Percentiles rank a stretch among this genome's conserved stretches.
Evolutionary conservation across 768 basidiomycete species (phyloP).

Genomic region (Kwoniella sp.): DNA sequence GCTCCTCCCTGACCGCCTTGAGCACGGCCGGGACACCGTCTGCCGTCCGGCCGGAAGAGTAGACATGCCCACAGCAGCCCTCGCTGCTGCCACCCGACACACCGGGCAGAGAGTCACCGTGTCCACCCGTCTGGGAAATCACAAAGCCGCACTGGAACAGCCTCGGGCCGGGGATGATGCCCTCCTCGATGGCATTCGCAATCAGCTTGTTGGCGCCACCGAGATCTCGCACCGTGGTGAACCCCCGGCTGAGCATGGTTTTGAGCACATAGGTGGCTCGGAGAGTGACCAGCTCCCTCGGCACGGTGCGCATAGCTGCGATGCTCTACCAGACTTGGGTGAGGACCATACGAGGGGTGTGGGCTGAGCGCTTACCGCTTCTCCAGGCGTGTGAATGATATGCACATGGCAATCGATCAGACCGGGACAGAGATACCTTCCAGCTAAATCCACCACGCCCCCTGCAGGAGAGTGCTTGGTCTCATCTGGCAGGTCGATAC

Average conservation of each 20-base stretch:
- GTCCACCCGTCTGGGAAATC: constrained; percentile 54
- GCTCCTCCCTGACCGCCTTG: constrained; percentile 51
- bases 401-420: constrained; percentile 54
- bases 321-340: constrained; percentile 31
- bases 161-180: constrained; percentile 51
- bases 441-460: constrained; percentile 37
- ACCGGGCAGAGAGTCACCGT: constrained; percentile 50
- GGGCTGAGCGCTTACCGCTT: constrained; percentile 16
- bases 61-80: constrained; percentile 17
- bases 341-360: neutral
- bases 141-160: constrained; percentile 53
- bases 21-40: constrained; percentile 54
- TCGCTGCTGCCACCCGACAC: constrained; percentile 16
- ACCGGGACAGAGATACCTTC: constrained; percentile 51
- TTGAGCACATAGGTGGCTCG: constrained; percentile 50
- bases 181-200: constrained; percentile 52
- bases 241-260: constrained; percentile 52
- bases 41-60: constrained; percentile 46
- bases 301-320: constrained; percentile 40
- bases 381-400: constrained; percentile 51
- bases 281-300: constrained; percentile 44
- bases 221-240: constrained; percentile 53
- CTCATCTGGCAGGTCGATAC: neutral
- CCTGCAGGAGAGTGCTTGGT: neutral
- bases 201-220: constrained; percentile 53